Evolutionary conservation across 169 alveolate genomes (phyloP), one percentile per base, ranked within the genome.

Genomic region (Theileria orientalis): DNA sequence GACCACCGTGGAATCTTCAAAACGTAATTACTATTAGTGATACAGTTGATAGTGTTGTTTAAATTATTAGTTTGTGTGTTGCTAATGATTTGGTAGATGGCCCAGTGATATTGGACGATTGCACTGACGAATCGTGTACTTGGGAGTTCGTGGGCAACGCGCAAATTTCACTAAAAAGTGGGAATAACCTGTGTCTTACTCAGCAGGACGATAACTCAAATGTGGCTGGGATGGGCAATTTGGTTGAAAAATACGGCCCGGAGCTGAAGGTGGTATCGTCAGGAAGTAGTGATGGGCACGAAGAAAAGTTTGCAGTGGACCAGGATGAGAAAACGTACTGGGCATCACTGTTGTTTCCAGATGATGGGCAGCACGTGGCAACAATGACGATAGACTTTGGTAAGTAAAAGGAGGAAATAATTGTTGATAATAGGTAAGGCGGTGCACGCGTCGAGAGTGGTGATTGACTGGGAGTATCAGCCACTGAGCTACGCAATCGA

Each of bases 391-490:
- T 92, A 46, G 82, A 92, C 76, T 83, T 92, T 54, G 93, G 94
- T 84, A 67, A 52, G 72, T 25, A 3, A 9, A 13, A 3, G 8
- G 37, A 13, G 37, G n/a, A n/a, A n/a, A n/a, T n/a, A n/a, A n/a
- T n/a, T n/a, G n/a, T n/a, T n/a, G 2, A 7, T 54, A 27, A 0
- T 47, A 80, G 91, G 83, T 6, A 74, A 85, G 47, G 46, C 69
- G 37, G 85, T 66, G 32, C 88, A 85, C 37, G 74, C 90, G 29
- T 75, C 93, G 47, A 73, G 94, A 40, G 71, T 90, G 11, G 61
- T 92, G 51, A 90, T 94, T 21, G 94, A 88, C 51, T 94, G 97
- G 97, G 97, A 93, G 68, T 92, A 90, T 59, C 97, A 96, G 46
- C 95, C 97, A 3, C 70, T 93, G 51, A 86, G 92, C 51, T 94